A percentile compares a stretch with the other conserved stretches of the same genome.
These are phyloP conservation scores for Fusarium irregulare DNA, from an alignment of 2,329 filamentous ascomycete genomes.

Conservation along the genomic window DNA sequence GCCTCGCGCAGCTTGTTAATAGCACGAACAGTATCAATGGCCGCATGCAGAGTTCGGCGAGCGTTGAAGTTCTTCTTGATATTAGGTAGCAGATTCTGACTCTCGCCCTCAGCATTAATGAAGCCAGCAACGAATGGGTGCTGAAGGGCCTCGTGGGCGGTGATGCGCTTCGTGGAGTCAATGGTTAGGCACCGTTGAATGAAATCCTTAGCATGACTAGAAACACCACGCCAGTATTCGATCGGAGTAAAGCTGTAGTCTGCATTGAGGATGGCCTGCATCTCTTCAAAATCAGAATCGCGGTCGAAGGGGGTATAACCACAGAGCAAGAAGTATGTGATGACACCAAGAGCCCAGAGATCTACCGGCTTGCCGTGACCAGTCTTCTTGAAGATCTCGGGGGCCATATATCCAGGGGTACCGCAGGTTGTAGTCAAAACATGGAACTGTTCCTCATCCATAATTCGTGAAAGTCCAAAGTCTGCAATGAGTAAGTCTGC, in stretches of 20 bases:
- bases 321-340: conserved; percentile 97
- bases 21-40: conserved; percentile 76
- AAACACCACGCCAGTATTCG: conserved; percentile 97
- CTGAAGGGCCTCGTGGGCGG: conserved; percentile 81
- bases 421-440: conserved; percentile 97
- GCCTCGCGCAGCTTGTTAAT: conserved; percentile 78
- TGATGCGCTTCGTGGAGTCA: conserved; percentile 88
- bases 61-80: conserved; percentile 83
- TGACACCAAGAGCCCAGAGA: conserved; percentile 97
- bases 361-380: conserved; percentile 98
- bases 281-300: conserved; percentile 97
- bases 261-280: conserved; percentile 97
- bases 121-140: conserved; percentile 72
- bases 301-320: conserved; percentile 98
- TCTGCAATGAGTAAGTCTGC: conserved; percentile 97
- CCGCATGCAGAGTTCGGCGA: conserved; percentile 73
- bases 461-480: conserved; percentile 94
- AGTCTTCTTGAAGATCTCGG: conserved; percentile 98
- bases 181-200: conserved; percentile 92
- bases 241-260: conserved; percentile 95
- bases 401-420: conserved; percentile 98
- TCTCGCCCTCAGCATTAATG: conserved; percentile 59
- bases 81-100: conserved; percentile 73
- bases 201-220: conserved; percentile 86
- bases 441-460: conserved; percentile 99